phyloP scores from a whole-genome alignment of 345 rosid genomes.

The Eucalyptus polyanthemos region DNA sequence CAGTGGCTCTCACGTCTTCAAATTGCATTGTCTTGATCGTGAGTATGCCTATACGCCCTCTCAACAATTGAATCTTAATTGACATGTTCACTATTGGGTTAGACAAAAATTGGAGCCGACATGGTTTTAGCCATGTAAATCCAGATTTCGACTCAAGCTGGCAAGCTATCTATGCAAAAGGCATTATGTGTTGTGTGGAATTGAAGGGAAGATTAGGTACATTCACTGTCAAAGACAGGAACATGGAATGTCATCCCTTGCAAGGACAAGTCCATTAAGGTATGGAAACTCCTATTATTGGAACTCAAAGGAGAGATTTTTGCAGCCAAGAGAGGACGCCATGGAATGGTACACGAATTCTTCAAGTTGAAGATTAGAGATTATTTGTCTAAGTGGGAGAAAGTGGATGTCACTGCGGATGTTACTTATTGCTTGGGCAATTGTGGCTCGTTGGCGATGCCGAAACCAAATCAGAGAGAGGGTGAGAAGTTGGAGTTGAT shows the following conservation, averaged over 20 bases:
- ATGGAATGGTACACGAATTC: not conserved
- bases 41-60: not conserved
- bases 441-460: not conserved
- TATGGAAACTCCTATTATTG: not conserved
- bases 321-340: not conserved
- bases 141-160: not conserved
- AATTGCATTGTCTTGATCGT: accelerated
- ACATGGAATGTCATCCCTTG: not conserved
- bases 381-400: not conserved
- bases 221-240: too few relatives aligned
- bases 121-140: too few relatives aligned
- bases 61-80: not conserved
- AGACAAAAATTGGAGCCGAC: not conserved
- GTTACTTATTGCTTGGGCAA: not conserved
- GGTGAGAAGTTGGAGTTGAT: not conserved
- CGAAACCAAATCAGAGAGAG: not conserved
- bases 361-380: not conserved
- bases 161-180: not conserved
- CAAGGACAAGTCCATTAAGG: not conserved
- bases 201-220: too few relatives aligned
- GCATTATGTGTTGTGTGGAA: accelerated
- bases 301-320: not conserved
- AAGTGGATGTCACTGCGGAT: not conserved
- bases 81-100: accelerated
- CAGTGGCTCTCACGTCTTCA: accelerated